phyloP scores from a whole-genome alignment of 257 asterid species.

The Gentiana dahurica region DNA sequence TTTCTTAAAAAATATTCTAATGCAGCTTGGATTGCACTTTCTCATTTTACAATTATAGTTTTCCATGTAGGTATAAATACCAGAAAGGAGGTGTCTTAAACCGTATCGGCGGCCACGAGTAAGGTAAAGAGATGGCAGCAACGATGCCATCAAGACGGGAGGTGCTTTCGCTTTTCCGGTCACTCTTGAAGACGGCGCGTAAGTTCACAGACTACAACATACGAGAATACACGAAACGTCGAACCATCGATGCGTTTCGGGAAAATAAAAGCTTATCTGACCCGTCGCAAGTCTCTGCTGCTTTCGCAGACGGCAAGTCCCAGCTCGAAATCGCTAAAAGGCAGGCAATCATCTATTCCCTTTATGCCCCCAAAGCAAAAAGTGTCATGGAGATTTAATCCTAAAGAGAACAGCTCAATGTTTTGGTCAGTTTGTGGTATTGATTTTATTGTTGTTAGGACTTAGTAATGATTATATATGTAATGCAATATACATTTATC shows the following conservation, averaged over 20 bases:
- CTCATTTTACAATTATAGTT: no score
- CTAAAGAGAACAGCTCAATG: background rate
- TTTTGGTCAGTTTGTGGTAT: background rate
- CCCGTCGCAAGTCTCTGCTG: conserved; percentile 39
- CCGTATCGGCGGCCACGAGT: no score
- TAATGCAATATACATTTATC: no score
- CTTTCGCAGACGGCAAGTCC: conserved; percentile 67
- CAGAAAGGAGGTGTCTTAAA: no score
- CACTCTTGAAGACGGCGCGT: conserved; percentile 69
- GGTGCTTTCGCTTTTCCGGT: conserved; percentile 64
- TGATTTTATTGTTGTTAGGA: no score
- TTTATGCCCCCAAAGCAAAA: conserved; percentile 57
- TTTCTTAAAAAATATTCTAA: no score
- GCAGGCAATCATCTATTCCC: conserved; percentile 73
- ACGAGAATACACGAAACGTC: conserved; percentile 81
- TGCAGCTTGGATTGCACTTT: no score
- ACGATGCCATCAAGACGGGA: conserved; percentile 53
- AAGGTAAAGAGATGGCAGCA: conserved; percentile 26
- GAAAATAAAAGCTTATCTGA: conserved; percentile 45
- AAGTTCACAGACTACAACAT: conserved; percentile 71
- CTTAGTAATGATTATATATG: no score
- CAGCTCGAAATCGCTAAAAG: conserved; percentile 78
- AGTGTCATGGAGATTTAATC: conserved; percentile 67
- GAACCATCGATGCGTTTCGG: conserved; percentile 71
- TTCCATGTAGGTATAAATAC: no score